Percentiles rank a stretch among this genome's conserved stretches.
Conservation (phyloP, 2,329 filamentous ascomycete genomes). For the Sclerotiophoma versabilis region DNA sequence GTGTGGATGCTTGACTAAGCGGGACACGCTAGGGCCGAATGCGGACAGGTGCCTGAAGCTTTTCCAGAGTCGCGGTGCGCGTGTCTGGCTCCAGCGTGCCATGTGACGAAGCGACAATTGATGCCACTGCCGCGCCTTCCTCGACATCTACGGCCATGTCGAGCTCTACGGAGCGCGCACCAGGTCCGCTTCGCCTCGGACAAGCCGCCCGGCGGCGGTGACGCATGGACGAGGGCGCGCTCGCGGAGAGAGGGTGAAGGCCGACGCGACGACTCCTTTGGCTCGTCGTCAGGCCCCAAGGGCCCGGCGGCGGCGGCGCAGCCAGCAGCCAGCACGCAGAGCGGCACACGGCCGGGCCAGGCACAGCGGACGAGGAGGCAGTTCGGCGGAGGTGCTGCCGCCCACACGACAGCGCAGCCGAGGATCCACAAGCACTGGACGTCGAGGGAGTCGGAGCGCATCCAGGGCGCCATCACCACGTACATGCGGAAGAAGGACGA, state of each 20-base stretch:
- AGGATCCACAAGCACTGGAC: neutral
- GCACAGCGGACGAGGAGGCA: neutral
- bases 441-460: neutral
- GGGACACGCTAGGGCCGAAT: slow-evolving; percentile 11
- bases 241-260: neutral
- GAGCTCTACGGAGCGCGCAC: slow-evolving; percentile 49
- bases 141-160: slow-evolving; percentile 53
- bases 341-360: neutral
- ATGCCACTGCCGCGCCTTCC: slow-evolving; percentile 54
- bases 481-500: neutral
- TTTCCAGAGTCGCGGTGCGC: slow-evolving; percentile 21
- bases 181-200: slow-evolving; percentile 44
- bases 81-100: slow-evolving; percentile 32
- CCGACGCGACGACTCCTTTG: neutral
- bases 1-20: slow-evolving; percentile 30
- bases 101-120: slow-evolving; percentile 50
- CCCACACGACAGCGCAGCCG: neutral
- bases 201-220: slow-evolving; percentile 24
- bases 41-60: slow-evolving; percentile 26
- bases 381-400: neutral
- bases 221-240: slow-evolving; percentile 11
- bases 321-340: neutral
- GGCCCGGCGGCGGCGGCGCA: slow-evolving; percentile 17
- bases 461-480: neutral
- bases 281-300: no score